Evolutionary conservation across 1,139 yeast species (phyloP).

Genomic region (Hemisphaericaspora lyxosophila): DNA sequence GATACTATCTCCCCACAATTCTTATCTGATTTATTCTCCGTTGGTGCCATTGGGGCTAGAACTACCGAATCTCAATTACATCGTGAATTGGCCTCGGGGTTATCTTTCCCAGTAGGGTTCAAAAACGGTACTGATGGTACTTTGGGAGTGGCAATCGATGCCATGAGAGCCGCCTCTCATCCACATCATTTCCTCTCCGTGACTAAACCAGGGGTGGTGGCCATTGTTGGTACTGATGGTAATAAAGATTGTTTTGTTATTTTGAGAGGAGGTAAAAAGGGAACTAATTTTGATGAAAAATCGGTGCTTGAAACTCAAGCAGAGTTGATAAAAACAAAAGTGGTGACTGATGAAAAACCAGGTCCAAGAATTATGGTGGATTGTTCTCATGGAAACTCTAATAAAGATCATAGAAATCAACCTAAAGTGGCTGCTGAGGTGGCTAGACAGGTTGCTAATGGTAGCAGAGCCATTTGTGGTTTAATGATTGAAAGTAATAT

Average conservation of each 20-base stretch:
- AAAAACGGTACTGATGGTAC: slow-evolving; percentile 98
- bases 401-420: slow-evolving; percentile 91
- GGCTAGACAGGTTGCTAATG: slow-evolving; percentile 76
- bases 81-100: slow-evolving; percentile 94
- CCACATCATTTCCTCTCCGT: slow-evolving; percentile 97
- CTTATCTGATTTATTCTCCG: slow-evolving; percentile 83
- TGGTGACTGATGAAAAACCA: slow-evolving; percentile 27
- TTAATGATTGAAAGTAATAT: slow-evolving; percentile 95
- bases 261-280: slow-evolving; percentile 91
- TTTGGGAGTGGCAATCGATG: slow-evolving; percentile 89
- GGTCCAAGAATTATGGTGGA: slow-evolving; percentile 74
- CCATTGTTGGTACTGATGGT: slow-evolving; percentile 94
- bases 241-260: slow-evolving; percentile 87
- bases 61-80: slow-evolving; percentile 98
- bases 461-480: slow-evolving; percentile 81
- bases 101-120: slow-evolving; percentile 97
- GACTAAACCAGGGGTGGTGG: slow-evolving; percentile 94
- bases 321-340: slow-evolving; percentile 38
- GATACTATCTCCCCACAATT: slow-evolving; percentile 98
- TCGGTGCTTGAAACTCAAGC: slow-evolving; percentile 76
- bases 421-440: slow-evolving; percentile 81
- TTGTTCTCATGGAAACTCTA: slow-evolving; percentile 96
- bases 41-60: slow-evolving; percentile 99
- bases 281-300: slow-evolving; percentile 86
- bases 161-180: slow-evolving; percentile 86